A percentile compares a stretch with the other conserved stretches of the same genome.
These are phyloP conservation scores for Baorangia bicolor DNA, from an alignment of 768 basidiomycete genomes.

Conservation along the genomic window DNA sequence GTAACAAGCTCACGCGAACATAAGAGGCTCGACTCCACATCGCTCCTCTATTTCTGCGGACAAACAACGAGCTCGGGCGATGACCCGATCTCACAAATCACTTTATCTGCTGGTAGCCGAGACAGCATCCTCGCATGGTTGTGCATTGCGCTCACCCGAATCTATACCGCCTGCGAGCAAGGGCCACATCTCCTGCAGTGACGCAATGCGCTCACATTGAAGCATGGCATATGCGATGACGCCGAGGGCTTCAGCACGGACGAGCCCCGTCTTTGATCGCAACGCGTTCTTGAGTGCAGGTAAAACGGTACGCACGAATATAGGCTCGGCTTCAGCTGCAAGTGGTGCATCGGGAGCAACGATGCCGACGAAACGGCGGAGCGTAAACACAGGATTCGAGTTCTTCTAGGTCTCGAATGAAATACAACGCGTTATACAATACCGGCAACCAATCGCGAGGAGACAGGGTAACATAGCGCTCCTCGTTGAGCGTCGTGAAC, in stretches of 20 bases:
- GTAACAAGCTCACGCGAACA: too few relatives aligned
- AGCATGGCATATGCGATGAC: constrained; percentile 76
- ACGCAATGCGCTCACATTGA: constrained; percentile 53
- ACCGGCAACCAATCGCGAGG: constrained; percentile 75
- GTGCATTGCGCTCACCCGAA: too few relatives aligned
- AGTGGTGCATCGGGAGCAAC: constrained; percentile 34
- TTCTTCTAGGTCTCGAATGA: constrained; percentile 87
- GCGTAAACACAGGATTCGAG: constrained; percentile 74
- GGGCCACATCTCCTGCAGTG: constrained; percentile 82
- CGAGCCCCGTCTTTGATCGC: too few relatives aligned
- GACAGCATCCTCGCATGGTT: too few relatives aligned
- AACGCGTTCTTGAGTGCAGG: constrained; percentile 77
- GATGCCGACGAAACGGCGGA: constrained; percentile 76
- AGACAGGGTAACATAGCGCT: constrained; percentile 47
- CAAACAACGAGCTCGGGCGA: too few relatives aligned
- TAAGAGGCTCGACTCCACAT: too few relatives aligned
- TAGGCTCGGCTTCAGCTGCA: constrained; percentile 45
- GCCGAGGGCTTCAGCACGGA: constrained; percentile 76
- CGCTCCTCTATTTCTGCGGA: too few relatives aligned
- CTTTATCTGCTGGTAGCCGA: too few relatives aligned
- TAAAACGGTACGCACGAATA: constrained; percentile 65
- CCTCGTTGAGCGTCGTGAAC: constrained; percentile 74
- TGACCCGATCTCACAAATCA: too few relatives aligned
- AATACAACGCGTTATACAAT: constrained; percentile 78
- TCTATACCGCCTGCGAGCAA: too few relatives aligned